Base-by-base conservation (phyloP, 2,329 filamentous ascomycete species). In the Taxawa tesnikishii region DNA sequence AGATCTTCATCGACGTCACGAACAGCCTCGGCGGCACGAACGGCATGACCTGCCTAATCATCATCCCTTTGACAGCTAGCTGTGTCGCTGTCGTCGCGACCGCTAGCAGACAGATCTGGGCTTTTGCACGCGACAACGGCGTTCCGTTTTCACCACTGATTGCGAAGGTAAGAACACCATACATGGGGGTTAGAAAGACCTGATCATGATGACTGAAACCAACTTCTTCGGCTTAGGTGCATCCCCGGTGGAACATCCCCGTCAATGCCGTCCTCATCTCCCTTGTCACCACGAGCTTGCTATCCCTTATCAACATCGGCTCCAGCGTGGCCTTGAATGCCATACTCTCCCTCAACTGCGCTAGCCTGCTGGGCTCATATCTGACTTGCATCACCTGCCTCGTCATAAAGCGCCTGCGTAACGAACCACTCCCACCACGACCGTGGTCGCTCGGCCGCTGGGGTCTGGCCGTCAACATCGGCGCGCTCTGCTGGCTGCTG, bases 301-400 rank as follows among this genome's bases (percentile, higher is more conserved):
- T 57, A 11, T 47, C 50, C 10, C 38, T 58, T 5, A 46, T 58
- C 28, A 54, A 51, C 12, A 42, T 56, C 18, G 45, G 45, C 28
- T 50, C 49, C n/a, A 56, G 49, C 15, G 53, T 56, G 3, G 60
- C 56, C 15, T 50, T 67, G 29, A 54, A 56, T 37, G 53, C 52
- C 23, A 55, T 63, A 37, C 44, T 57, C 21, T 58, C 55, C 5
- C 51, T 67, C 2, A 50, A 52, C 6, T 51, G 51, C 29, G 49
- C 48, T 12, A 49, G 49, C 2, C 43, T 53, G 12, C 36, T 50
- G 15, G 48, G 53, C 44, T 47, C 46, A 23, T 53, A 52, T 38
- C 8, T 23, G 8, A 23, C n/a, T 23, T 23, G 8, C 8, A 23
- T n/a, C n/a, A 8, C 19, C 4, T 53, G 49, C 26, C 33, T 55